Evolutionary conservation across 495 filamentous ascomycete genomes (phyloP).

Genomic region (Bacidia rubella): DNA sequence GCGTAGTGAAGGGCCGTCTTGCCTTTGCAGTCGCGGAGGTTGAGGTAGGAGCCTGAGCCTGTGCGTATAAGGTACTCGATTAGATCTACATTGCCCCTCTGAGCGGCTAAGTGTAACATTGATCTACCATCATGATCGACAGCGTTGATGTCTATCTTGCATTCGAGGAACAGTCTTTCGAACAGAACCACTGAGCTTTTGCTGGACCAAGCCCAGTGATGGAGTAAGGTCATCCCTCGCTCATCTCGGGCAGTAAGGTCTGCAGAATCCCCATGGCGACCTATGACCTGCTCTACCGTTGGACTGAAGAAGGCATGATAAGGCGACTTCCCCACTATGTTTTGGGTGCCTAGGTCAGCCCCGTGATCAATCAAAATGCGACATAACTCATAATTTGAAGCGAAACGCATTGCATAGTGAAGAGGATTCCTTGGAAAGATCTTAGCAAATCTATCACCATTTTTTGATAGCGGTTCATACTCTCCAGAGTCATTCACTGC

Average conservation of each 20-base stretch:
- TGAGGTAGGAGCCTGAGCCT: neutral
- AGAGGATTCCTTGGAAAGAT: neutral
- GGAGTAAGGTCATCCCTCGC: neutral
- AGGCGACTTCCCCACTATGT: constrained; percentile 21
- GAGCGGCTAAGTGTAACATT: neutral
- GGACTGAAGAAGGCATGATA: constrained; percentile 1
- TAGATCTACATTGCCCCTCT: neutral
- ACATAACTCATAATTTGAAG: constrained; percentile 11
- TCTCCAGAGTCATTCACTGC: neutral
- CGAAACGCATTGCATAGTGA: neutral
- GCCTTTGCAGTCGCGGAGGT: neutral
- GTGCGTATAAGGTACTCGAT: neutral
- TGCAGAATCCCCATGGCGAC: neutral
- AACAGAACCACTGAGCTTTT: neutral
- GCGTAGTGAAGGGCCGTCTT: neutral
- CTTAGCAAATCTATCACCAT: neutral
- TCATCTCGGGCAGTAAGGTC: neutral
- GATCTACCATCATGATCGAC: neutral
- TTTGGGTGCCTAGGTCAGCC: constrained; percentile 21
- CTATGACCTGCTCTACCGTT: neutral
- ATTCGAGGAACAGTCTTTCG: neutral
- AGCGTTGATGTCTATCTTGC: neutral
- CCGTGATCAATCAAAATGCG: constrained; percentile 21
- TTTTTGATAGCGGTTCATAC: neutral
- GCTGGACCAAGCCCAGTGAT: neutral